A percentile compares a stretch with the other conserved stretches of the same genome.
These are phyloP conservation scores for Gossypium ekmanianum DNA, from an alignment of 345 rosid genomes.

Conservation along the genomic window DNA sequence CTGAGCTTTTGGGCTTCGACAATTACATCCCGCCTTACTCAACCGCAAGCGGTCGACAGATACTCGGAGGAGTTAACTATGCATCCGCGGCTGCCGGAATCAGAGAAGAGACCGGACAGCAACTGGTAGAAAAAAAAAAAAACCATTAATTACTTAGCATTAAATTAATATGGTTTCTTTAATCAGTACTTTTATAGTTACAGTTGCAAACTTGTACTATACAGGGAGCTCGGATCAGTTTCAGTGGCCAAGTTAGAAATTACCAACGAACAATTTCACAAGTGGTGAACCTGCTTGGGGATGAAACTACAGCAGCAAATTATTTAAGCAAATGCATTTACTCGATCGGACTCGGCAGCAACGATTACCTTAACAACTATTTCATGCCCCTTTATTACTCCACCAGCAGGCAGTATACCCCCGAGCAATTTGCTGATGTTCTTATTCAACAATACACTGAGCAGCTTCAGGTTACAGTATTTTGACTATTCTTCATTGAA, in stretches of 20 bases:
- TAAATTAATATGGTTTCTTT: background rate
- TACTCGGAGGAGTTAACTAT: constrained; percentile 39
- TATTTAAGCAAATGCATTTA: constrained; percentile 62
- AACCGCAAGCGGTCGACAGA: constrained; percentile 16
- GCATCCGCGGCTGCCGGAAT: constrained; percentile 45
- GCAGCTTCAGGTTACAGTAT: constrained; percentile 48
- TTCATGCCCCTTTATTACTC: constrained; percentile 74
- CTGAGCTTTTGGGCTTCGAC: constrained; percentile 20
- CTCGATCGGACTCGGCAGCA: constrained; percentile 80
- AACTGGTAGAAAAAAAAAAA: constrained; percentile 8
- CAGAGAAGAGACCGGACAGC: constrained; percentile 34
- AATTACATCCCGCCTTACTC: constrained; percentile 19
- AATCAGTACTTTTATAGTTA: background rate
- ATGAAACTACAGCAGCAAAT: constrained; percentile 41
- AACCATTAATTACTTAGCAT: background rate
- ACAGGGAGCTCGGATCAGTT: constrained; percentile 11
- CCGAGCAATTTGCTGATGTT: constrained; percentile 52
- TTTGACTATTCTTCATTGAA: background rate
- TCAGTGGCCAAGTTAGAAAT: constrained; percentile 9
- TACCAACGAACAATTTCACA: constrained; percentile 1
- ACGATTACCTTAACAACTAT: constrained; percentile 91
- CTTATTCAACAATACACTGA: constrained; percentile 52
- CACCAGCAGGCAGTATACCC: constrained; percentile 43
- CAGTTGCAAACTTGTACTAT: background rate
- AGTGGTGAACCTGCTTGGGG: constrained; percentile 49